These are phyloP conservation scores for Nicotiana attenuata DNA, from an alignment of 257 asterid genomes.

Conservation along the genomic window DNA sequence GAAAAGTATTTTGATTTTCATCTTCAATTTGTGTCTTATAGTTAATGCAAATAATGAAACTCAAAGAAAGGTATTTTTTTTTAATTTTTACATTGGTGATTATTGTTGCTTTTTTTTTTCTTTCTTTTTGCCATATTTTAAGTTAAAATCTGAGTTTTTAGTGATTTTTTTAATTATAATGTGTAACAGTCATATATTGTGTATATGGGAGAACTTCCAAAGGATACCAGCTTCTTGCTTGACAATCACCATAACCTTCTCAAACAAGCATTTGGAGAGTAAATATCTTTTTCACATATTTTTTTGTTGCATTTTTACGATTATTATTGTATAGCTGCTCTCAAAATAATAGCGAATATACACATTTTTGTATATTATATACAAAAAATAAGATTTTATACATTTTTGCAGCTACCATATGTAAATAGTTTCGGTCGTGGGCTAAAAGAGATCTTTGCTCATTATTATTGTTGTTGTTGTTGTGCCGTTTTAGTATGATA, in stretches of 20 bases:
- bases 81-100: background rate
- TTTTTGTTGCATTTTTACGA: no score
- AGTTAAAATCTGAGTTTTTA: background rate
- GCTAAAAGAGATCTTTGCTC: no score
- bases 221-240: background rate
- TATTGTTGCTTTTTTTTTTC: background rate
- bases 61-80: conserved; percentile 3
- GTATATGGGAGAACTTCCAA: conserved; percentile 16
- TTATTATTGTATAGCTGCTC: background rate
- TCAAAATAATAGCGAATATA: no score
- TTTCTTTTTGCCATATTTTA: background rate
- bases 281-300: background rate
- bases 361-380: no score
- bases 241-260: conserved; percentile 2
- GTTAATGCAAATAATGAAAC: background rate
- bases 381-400: no score
- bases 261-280: conserved; percentile 15
- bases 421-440: no score
- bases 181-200: conserved; percentile 18
- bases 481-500: background rate
- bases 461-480: background rate
- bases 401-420: no score
- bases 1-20: conserved; percentile 1
- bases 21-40: background rate
- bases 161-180: background rate